phyloP scores from a whole-genome alignment of 73 alveolate species.

The Diophrys appendiculata region DNA sequence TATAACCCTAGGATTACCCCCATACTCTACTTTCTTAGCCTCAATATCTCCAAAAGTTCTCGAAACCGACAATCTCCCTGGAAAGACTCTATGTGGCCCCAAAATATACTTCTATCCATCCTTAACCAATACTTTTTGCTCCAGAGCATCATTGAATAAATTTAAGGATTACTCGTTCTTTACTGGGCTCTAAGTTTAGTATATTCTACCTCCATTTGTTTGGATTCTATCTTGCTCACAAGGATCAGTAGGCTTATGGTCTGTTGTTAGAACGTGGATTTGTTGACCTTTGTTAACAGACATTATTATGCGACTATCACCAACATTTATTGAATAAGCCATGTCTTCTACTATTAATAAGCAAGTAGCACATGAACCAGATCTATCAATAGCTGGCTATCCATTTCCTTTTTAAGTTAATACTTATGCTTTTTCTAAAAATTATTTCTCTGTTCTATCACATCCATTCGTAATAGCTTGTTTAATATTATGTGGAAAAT shows the following conservation, averaged over 20 bases:
- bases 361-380: slow-evolving; percentile 82
- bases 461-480: slow-evolving; percentile 89
- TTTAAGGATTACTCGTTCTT: neutral
- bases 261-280: slow-evolving; percentile 55
- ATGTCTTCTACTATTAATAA: slow-evolving; percentile 53
- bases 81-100: slow-evolving; percentile 89
- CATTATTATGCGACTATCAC: slow-evolving; percentile 62
- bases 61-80: slow-evolving; percentile 85
- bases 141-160: neutral
- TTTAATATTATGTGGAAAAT: slow-evolving; percentile 76
- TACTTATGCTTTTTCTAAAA: slow-evolving; percentile 68
- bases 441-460: slow-evolving; percentile 82
- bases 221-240: slow-evolving; percentile 73
- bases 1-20: slow-evolving; percentile 82
- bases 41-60: slow-evolving; percentile 89
- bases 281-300: slow-evolving; percentile 40
- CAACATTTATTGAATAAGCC: slow-evolving; percentile 55
- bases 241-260: slow-evolving; percentile 83
- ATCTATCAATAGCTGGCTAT: slow-evolving; percentile 54
- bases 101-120: slow-evolving; percentile 36
- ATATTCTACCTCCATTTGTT: slow-evolving; percentile 80
- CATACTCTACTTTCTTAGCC: slow-evolving; percentile 69
- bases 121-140: neutral
- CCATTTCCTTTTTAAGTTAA: slow-evolving; percentile 31
- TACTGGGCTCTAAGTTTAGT: slow-evolving; percentile 42